Percentiles rank a stretch among this genome's conserved stretches.
Evolutionary conservation across 2,329 filamentous ascomycete genomes (phyloP).

Genomic region (Furcasterigmium furcatum): DNA sequence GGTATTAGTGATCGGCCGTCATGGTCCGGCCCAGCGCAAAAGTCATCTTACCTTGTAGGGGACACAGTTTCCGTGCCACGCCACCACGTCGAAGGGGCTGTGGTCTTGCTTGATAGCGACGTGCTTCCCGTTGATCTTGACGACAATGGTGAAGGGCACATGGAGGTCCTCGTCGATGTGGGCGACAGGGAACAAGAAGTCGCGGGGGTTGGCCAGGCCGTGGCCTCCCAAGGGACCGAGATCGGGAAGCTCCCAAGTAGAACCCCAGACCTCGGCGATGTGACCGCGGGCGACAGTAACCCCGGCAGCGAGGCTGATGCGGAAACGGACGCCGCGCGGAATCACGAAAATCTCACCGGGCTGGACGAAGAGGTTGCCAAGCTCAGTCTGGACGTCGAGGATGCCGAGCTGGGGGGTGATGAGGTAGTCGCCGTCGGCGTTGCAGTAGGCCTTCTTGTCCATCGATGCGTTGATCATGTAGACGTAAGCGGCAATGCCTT

Average conservation of each 20-base stretch:
- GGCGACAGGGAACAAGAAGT: constrained; percentile 61
- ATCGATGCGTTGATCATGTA: constrained; percentile 45
- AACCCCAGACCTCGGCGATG: constrained; percentile 63
- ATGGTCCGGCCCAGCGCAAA: too few species aligned
- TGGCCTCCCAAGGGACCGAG: constrained; percentile 63
- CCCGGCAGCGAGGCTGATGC: constrained; percentile 46
- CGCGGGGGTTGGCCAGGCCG: constrained; percentile 59
- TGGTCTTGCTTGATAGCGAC: constrained; percentile 57
- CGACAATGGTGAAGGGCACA: constrained; percentile 34
- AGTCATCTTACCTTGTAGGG: constrained; percentile 30
- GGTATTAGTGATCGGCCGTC: background rate
- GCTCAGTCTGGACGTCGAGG: constrained; percentile 64
- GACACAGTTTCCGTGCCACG: constrained; percentile 64
- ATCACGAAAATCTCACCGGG: constrained; percentile 65
- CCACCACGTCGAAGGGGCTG: constrained; percentile 64
- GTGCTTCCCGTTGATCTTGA: constrained; percentile 57
- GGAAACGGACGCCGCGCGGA: constrained; percentile 60
- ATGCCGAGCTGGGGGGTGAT: constrained; percentile 61
- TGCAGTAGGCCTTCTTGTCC: constrained; percentile 40
- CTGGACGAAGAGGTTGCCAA: constrained; percentile 56
- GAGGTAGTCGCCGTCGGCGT: constrained; percentile 62
- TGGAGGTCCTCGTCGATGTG: constrained; percentile 33
- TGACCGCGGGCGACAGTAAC: constrained; percentile 56
- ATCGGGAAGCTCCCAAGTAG: constrained; percentile 60
- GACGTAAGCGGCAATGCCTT: constrained; percentile 45